These are phyloP conservation scores for Caloboletus inedulis DNA, from an alignment of 1,284 basidiomycete genomes.

Conservation along the genomic window DNA sequence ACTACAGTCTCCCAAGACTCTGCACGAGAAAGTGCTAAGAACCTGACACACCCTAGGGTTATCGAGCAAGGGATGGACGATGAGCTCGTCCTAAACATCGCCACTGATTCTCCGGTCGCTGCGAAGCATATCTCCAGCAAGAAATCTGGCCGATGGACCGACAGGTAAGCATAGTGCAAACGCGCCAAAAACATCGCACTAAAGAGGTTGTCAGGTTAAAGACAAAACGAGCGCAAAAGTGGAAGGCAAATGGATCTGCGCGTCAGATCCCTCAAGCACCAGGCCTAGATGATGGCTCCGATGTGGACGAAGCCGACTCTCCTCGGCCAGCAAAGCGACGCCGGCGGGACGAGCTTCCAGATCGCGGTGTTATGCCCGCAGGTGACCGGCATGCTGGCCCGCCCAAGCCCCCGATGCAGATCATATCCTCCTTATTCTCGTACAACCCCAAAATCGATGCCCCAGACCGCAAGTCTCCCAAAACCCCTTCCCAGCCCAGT, in stretches of 20 bases:
- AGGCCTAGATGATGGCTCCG: constrained; percentile 13
- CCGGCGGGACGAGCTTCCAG: constrained; percentile 38
- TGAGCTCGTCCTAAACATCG: constrained; percentile 66
- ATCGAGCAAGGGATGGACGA: constrained; percentile 55
- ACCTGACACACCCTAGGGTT: background rate
- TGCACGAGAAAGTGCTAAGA: background rate
- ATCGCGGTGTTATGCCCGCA: constrained; percentile 15
- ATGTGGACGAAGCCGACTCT: constrained; percentile 20
- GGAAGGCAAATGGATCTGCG: constrained; percentile 44
- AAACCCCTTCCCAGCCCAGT: constrained; percentile 54
- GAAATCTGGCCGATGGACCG: constrained; percentile 83
- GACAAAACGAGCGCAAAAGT: constrained; percentile 64
- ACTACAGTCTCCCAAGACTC: background rate
- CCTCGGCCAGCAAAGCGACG: constrained; percentile 48
- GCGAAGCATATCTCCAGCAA: constrained; percentile 37
- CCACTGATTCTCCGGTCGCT: constrained; percentile 36
- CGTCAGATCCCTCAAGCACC: constrained; percentile 22
- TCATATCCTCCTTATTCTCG: constrained; percentile 91
- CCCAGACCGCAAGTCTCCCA: constrained; percentile 33
- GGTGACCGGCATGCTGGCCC: constrained; percentile 26
- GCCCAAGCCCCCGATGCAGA: constrained; percentile 51
- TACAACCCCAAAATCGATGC: constrained; percentile 68
- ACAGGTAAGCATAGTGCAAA: constrained; percentile 52
- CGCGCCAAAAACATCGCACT: background rate
- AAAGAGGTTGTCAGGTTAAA: constrained; percentile 50